Conservation (phyloP, 2,329 filamentous ascomycete genomes). For the Tolypocladium inflatum region DNA sequence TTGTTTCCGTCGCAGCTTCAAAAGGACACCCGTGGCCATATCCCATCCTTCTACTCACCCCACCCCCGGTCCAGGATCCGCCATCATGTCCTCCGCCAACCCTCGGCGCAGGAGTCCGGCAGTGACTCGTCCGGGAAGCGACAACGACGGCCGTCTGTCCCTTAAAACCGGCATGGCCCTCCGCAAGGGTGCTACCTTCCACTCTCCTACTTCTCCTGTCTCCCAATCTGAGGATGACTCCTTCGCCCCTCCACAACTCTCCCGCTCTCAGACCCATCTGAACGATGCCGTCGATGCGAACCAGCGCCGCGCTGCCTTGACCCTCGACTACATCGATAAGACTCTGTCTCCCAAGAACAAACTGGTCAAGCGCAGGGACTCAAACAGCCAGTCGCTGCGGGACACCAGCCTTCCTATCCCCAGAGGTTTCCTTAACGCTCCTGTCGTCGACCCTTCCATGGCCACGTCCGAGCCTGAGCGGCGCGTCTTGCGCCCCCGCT, state of each 20-base stretch:
- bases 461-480: conserved; percentile 31
- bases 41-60: background rate
- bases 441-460: conserved; percentile 42
- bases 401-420: conserved; percentile 53
- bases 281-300: conserved; percentile 65
- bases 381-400: conserved; percentile 25
- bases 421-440: conserved; percentile 47
- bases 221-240: conserved; percentile 24
- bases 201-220: conserved; percentile 39
- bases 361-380: conserved; percentile 25
- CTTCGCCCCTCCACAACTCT: conserved; percentile 45
- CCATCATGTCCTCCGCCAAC: conserved; percentile 37
- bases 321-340: conserved; percentile 57
- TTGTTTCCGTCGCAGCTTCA: background rate
- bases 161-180: conserved; percentile 36
- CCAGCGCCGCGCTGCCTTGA: conserved; percentile 57
- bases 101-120: conserved; percentile 35
- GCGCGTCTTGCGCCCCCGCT: conserved; percentile 43
- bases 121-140: conserved; percentile 25
- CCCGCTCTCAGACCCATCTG: conserved; percentile 59
- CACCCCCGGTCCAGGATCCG: conserved; percentile 12
- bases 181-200: conserved; percentile 62
- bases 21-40: conserved; percentile 1
- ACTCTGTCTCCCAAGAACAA: conserved; percentile 35
- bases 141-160: conserved; percentile 20